Percentiles rank a stretch among this genome's conserved stretches.
These are phyloP conservation scores for Yamadazyma sp. DNA, from an alignment of 805 yeast genomes.

Conservation along the genomic window DNA sequence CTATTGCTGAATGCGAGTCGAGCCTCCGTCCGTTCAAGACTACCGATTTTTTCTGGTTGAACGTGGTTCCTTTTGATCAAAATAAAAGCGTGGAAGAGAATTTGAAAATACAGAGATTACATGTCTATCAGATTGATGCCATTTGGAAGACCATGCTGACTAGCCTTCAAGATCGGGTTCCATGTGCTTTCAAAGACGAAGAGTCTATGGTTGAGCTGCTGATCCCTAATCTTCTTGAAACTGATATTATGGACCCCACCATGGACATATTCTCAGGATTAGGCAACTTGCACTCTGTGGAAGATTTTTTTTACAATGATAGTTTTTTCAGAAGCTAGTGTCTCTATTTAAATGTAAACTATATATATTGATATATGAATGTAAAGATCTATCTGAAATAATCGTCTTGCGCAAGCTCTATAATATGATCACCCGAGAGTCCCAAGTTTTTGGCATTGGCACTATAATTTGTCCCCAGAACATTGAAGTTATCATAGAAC, in stretches of 20 bases:
- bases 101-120: slow-evolving; percentile 12
- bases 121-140: slow-evolving; percentile 12
- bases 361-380: slow-evolving; percentile 4
- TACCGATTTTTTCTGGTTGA: slow-evolving; percentile 10
- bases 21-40: background rate
- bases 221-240: slow-evolving; percentile 9
- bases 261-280: slow-evolving; percentile 10
- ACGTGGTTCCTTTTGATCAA: slow-evolving; percentile 13
- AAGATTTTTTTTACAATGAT: slow-evolving; percentile 11
- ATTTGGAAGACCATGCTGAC: slow-evolving; percentile 11
- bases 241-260: slow-evolving; percentile 1
- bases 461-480: slow-evolving; percentile 1
- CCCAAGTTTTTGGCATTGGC: slow-evolving; percentile 11
- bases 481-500: slow-evolving; percentile 1
- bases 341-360: slow-evolving; percentile 1
- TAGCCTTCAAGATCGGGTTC: slow-evolving; percentile 9
- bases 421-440: slow-evolving; percentile 7
- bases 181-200: slow-evolving; percentile 10
- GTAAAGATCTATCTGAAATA: slow-evolving; percentile 8
- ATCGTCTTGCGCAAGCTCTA: slow-evolving; percentile 13
- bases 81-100: too few relatives aligned
- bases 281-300: slow-evolving; percentile 9
- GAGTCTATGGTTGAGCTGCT: slow-evolving; percentile 3
- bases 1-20: background rate
- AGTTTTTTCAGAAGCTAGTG: background rate